Conservation (phyloP, 2,329 filamentous ascomycete genomes). For the Penicillium paneum region DNA sequence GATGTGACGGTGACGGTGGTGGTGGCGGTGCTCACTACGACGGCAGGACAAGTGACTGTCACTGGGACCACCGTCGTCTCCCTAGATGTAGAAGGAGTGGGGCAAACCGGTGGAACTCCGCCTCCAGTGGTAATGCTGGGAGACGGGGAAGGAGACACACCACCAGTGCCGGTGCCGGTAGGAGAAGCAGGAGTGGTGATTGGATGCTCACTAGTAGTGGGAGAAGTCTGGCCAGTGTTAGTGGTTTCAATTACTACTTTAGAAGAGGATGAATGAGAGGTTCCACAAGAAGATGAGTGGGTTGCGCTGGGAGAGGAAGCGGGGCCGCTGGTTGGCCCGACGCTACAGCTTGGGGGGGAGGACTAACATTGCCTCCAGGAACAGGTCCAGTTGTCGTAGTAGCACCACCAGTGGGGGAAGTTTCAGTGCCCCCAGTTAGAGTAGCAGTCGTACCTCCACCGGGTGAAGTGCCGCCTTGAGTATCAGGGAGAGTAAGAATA, state of each 20-base stretch:
- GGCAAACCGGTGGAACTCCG: neutral
- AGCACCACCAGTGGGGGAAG: neutral
- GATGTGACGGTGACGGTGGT: conserved; percentile 2
- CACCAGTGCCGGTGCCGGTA: neutral
- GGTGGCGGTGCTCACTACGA: neutral
- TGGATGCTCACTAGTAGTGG: neutral
- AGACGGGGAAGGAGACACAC: neutral
- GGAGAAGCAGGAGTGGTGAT: neutral
- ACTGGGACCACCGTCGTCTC: conserved; percentile 2
- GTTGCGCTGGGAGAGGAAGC: neutral
- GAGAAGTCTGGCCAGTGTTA: neutral
- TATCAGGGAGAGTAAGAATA: neutral
- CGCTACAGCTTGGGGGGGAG: neutral
- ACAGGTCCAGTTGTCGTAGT: neutral
- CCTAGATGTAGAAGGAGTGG: neutral
- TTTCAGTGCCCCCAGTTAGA: neutral
- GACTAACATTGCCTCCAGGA: neutral
- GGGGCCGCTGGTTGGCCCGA: neutral
- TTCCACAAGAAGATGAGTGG: neutral
- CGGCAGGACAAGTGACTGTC: conserved; percentile 3
- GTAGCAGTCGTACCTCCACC: neutral
- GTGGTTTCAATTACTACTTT: neutral
- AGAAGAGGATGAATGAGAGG: neutral
- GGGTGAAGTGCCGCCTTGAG: neutral
- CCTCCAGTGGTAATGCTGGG: neutral